These are phyloP conservation scores for Cardamine occulta DNA, from an alignment of 345 rosid species.

Conservation along the genomic window DNA sequence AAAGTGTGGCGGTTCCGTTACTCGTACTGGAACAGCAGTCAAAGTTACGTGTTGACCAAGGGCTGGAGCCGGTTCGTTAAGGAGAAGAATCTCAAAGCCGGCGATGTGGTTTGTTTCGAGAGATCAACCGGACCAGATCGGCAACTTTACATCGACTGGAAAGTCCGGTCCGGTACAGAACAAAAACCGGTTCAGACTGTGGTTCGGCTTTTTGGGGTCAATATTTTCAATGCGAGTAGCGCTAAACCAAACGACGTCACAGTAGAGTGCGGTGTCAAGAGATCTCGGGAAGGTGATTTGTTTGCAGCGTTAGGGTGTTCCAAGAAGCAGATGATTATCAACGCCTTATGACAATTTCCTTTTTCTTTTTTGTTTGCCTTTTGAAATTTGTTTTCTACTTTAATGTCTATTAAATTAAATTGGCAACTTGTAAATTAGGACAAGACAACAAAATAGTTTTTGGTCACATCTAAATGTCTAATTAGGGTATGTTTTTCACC, in stretches of 20 bases:
- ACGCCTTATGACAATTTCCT: constrained; percentile 62
- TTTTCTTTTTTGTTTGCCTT: constrained; percentile 2
- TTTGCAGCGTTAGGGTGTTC: constrained; percentile 54
- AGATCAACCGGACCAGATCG: constrained; percentile 76
- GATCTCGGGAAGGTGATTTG: constrained; percentile 62
- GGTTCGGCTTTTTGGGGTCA: constrained; percentile 51
- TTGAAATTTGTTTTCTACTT: not conserved
- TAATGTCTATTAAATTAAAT: not conserved
- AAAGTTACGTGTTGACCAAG: constrained; percentile 88
- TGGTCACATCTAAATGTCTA: constrained; percentile 34
- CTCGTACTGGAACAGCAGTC: constrained; percentile 98
- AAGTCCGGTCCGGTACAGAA: constrained; percentile 41
- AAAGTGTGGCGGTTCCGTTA: constrained; percentile 96
- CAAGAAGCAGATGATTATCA: constrained; percentile 73
- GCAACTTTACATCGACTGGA: constrained; percentile 70
- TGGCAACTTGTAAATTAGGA: constrained; percentile 43
- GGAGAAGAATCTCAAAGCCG: constrained; percentile 81
- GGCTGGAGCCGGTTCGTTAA: constrained; percentile 97
- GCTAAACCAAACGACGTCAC: constrained; percentile 54
- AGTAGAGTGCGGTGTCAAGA: constrained; percentile 49
- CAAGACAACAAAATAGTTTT: constrained; percentile 38
- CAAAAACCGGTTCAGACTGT: constrained; percentile 40
- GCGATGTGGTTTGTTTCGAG: constrained; percentile 80
- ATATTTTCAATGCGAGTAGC: constrained; percentile 54
- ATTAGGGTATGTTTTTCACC: constrained; percentile 31